Conservation (phyloP, 495 filamentous ascomycete genomes). For the Hypomontagnella monticulosa region DNA sequence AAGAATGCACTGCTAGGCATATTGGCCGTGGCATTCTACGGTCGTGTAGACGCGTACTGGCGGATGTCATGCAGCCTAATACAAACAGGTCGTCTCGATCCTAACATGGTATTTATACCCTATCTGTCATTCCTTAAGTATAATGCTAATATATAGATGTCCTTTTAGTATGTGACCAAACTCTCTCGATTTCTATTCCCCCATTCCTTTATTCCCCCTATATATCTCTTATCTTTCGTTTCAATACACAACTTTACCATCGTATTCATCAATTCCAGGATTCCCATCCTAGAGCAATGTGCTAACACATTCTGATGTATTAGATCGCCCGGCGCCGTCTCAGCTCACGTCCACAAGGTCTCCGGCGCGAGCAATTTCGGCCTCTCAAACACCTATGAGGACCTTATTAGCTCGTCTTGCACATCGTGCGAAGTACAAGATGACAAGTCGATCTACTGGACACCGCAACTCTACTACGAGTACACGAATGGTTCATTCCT, state of each 20-base stretch:
- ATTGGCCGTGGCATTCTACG: constrained; percentile 2
- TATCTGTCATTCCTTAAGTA: no score
- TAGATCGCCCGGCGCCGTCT: constrained; percentile 58
- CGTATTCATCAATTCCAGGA: no score
- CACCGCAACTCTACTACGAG: constrained; percentile 60
- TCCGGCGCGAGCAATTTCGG: constrained; percentile 68
- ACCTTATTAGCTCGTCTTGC: constrained; percentile 53
- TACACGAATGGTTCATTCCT: constrained; percentile 54
- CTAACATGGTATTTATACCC: constrained; percentile 55
- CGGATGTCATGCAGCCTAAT: constrained; percentile 42
- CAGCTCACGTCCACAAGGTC: constrained; percentile 73
- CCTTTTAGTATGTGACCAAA: no score
- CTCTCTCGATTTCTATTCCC: no score
- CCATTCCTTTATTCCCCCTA: no score
- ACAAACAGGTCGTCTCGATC: constrained; percentile 66
- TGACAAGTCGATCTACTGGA: constrained; percentile 65
- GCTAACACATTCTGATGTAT: no score
- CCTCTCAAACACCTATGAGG: constrained; percentile 47
- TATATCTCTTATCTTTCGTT: no score
- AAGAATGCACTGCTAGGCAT: constrained; percentile 8
- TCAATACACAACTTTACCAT: no score
- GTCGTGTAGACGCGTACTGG: constrained; percentile 29
- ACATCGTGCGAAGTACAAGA: constrained; percentile 59
- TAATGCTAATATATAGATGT: no score
- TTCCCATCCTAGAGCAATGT: no score